A percentile compares a stretch with the other conserved stretches of the same genome.
These are phyloP conservation scores for Trametes coccinea DNA, from an alignment of 768 basidiomycete species.

Conservation along the genomic window DNA sequence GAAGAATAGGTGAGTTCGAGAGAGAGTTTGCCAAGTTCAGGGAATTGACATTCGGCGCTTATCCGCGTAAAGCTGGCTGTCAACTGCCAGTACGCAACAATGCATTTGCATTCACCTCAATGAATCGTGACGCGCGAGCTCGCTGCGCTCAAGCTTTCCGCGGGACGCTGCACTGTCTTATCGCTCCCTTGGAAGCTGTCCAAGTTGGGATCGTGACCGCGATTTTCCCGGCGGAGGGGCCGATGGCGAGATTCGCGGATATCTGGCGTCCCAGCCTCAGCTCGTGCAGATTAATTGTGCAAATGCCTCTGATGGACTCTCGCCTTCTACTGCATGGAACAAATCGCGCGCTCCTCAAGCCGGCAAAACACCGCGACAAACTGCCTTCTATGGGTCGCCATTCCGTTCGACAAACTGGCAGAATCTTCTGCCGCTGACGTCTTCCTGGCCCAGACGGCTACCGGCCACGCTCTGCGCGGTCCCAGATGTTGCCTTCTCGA, in stretches of 20 bases:
- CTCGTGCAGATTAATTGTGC: constrained; percentile 4
- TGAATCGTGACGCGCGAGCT: no score
- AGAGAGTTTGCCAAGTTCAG: no score
- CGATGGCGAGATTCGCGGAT: constrained; percentile 15
- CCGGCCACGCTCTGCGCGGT: not conserved
- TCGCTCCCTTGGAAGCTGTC: not conserved
- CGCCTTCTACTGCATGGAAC: not conserved
- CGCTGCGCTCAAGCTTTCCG: not conserved
- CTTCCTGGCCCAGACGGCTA: not conserved
- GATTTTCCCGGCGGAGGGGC: not conserved
- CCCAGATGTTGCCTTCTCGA: not conserved
- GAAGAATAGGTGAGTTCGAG: not conserved
- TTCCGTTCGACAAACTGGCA: not conserved
- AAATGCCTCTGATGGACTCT: constrained; percentile 1
- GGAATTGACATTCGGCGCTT: no score
- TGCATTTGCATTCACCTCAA: no score
- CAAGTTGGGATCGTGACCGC: not conserved
- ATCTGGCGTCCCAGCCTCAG: not conserved
- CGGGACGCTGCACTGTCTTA: not conserved
- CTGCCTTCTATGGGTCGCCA: not conserved
- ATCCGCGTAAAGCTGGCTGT: no score
- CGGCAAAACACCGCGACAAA: not conserved
- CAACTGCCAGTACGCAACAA: no score
- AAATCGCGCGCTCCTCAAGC: not conserved
- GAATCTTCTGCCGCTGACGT: not conserved